Evolutionary conservation across 495 filamentous ascomycete species (phyloP).

Genomic region (Hypoxylon lenormandii): DNA sequence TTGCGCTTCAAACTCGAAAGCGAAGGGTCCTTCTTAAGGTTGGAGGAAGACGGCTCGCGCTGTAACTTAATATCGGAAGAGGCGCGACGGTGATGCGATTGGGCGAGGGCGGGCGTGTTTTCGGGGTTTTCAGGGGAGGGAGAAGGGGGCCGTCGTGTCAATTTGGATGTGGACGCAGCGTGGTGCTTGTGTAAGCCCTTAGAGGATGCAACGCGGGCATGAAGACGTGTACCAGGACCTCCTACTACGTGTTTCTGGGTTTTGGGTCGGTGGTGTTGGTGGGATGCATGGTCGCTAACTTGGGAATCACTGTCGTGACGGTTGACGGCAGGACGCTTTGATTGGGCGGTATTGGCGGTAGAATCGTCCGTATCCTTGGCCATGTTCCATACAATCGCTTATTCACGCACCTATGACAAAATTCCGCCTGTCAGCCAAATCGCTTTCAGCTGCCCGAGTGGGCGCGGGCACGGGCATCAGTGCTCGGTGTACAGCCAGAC

Average conservation of each 20-base stretch:
- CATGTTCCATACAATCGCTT: constrained; percentile 35
- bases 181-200: constrained; percentile 63
- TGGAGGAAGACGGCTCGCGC: constrained; percentile 51
- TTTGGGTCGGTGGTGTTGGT: constrained; percentile 55
- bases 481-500: constrained; percentile 42
- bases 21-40: constrained; percentile 61
- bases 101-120: constrained; percentile 27
- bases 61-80: constrained; percentile 58
- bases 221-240: constrained; percentile 51
- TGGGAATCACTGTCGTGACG: constrained; percentile 55
- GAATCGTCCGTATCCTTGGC: constrained; percentile 45
- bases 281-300: constrained; percentile 49
- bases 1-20: constrained; percentile 62
- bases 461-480: constrained; percentile 15
- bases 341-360: constrained; percentile 57
- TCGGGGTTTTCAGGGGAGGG: constrained; percentile 55
- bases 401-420: constrained; percentile 33
- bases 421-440: constrained; percentile 40
- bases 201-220: constrained; percentile 59
- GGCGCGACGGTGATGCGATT: constrained; percentile 60
- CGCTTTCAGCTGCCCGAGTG: constrained; percentile 40
- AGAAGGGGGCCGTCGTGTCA: constrained; percentile 55
- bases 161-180: constrained; percentile 54
- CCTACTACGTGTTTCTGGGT: constrained; percentile 62
- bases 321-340: constrained; percentile 58